Conservation (phyloP, 2,329 filamentous ascomycete species). For the Magnaporthiopsis poae region DNA sequence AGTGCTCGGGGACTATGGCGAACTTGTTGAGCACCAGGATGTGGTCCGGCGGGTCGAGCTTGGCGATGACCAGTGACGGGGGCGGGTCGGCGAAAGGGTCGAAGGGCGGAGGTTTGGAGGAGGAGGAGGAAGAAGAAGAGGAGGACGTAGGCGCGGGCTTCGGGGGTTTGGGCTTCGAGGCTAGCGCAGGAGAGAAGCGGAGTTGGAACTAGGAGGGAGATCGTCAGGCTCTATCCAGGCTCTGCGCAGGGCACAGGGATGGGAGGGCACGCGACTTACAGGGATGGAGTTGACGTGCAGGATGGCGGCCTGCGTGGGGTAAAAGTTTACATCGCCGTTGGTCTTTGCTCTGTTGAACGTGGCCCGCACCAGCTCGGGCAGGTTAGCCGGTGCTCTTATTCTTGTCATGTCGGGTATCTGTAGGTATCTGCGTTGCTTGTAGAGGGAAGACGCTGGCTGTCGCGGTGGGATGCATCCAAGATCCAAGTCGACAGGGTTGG, state of each 20-base stretch:
- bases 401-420: slow-evolving; percentile 17
- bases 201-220: slow-evolving; percentile 52
- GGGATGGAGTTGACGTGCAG: slow-evolving; percentile 33
- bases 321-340: slow-evolving; percentile 42
- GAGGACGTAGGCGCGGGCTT: slow-evolving; percentile 21
- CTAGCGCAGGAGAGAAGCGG: slow-evolving; percentile 59
- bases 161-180: slow-evolving; percentile 51
- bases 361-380: slow-evolving; percentile 40
- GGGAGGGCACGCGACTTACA: slow-evolving; percentile 19
- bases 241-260: too few relatives aligned
- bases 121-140: slow-evolving; percentile 18
- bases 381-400: slow-evolving; percentile 32
- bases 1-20: slow-evolving; percentile 60
- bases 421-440: too few relatives aligned
- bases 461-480: slow-evolving; percentile 16
- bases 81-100: slow-evolving; percentile 58
- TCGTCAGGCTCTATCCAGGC: background rate
- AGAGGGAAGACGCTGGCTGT: background rate
- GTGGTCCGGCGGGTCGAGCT: slow-evolving; percentile 37
- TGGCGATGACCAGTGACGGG: slow-evolving; percentile 41
- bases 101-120: slow-evolving; percentile 23
- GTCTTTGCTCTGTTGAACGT: slow-evolving; percentile 38
- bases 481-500: slow-evolving; percentile 19
- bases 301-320: slow-evolving; percentile 42
- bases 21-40: slow-evolving; percentile 66